These are phyloP conservation scores for Jacaranda mimosifolia DNA, from an alignment of 257 asterid species.

Conservation along the genomic window DNA sequence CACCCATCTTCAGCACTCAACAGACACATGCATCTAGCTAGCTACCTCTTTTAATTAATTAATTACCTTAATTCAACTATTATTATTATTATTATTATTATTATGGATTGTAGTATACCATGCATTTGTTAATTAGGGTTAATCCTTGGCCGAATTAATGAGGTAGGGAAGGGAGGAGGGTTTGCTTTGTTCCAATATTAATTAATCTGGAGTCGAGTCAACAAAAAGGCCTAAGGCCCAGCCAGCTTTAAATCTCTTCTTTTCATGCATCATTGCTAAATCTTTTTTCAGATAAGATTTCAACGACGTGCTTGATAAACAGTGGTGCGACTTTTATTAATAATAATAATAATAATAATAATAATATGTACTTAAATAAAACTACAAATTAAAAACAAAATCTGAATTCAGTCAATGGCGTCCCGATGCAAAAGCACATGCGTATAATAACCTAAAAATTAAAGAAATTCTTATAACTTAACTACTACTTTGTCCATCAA, in stretches of 20 bases:
- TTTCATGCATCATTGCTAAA: conserved; percentile 3
- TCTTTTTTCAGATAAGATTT: not conserved
- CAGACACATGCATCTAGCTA: not conserved
- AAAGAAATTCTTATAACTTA: too few species aligned
- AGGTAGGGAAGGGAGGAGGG: not conserved
- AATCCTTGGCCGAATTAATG: not conserved
- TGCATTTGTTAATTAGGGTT: too few species aligned
- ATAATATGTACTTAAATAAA: not conserved
- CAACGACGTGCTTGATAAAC: conserved; percentile 12
- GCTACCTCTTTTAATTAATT: too few species aligned
- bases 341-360: too few species aligned
- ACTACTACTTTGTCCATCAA: too few species aligned
- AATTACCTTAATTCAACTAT: too few species aligned
- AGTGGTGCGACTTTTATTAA: not conserved
- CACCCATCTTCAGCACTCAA: not conserved
- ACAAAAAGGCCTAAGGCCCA: conserved; percentile 16
- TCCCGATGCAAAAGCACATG: not conserved
- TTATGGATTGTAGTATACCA: too few species aligned
- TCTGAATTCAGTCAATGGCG: not conserved
- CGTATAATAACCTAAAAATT: too few species aligned
- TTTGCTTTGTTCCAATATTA: not conserved
- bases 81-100: too few species aligned
- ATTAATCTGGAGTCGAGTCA: conserved; percentile 26
- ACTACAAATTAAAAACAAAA: not conserved
- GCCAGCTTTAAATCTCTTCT: conserved; percentile 23